Base-by-base conservation (phyloP, 768 basidiomycete genomes). In the Naganishia antarctica region DNA sequence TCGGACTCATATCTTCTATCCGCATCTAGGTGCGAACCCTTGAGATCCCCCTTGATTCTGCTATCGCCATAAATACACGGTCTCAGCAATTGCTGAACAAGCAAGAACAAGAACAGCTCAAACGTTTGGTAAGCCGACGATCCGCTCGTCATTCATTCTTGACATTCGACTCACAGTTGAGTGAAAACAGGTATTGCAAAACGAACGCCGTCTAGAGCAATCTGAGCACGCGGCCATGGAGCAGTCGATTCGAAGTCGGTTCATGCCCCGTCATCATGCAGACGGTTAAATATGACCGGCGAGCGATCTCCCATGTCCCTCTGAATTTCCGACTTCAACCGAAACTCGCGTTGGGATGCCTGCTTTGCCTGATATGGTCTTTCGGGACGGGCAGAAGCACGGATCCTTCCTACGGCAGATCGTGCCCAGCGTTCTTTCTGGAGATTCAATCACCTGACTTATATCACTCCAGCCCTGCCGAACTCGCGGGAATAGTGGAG, bases 91-190 rank as follows among this genome's bases (percentile, higher is more conserved):
- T 90, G 67, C 91, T 92, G 74, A 91, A 93, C 78, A 90, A 87
- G 78, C 91, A 90, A 7, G 96, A 99, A 74, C 94, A 98, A 70
- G 91, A 98, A 76, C 90, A 97, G 66, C 80, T 99, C 69, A 99
- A 99, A 80, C 85, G 87, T n/a, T 83, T 98, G 21, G 96, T 96
- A 3, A 46, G 64, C 31, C 18, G 18, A 23, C 21, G 16, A 9
- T 47, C 0, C 16, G 12, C 31, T 28, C 23, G n/a, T 40, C n/a
- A 31, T 31, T n/a, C 25, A 16, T 23, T 28, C 37, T 60, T 45
- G 3, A 23, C 15, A 25, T 32, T 25, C 28, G n/a, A 18, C 4
- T 21, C 40, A 65, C 2, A 18, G 9, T 15, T 25, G 28, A 21
- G 47, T 13, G 16, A 8, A n/a, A 6, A 4, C 28, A 66, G 65